Base-by-base conservation (phyloP, 2,329 filamentous ascomycete genomes). In the Pseudopithomyces chartarum region DNA sequence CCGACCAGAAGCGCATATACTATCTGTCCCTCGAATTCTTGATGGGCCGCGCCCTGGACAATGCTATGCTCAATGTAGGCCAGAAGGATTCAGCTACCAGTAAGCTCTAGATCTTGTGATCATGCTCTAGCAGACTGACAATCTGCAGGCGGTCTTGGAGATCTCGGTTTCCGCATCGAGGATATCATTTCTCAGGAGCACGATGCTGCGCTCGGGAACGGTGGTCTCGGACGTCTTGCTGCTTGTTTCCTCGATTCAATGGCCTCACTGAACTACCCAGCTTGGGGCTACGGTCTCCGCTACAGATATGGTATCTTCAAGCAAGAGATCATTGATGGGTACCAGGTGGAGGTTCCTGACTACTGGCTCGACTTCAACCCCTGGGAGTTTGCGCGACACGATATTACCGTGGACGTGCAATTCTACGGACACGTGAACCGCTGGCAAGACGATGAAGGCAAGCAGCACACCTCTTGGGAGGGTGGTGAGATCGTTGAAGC, bases 281-380 rank as follows among this genome's bases (percentile, higher is more conserved):
- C 95, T 19, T 99, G 95, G 95, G 95, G 95, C 34, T 99, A 99
- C 70, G 95, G 94, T 54, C 81, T 99, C 65, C 87, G 95, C 71
- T 99, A 99, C 81, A 85, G 92, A 76, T 98, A 98, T 60, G 80
- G 80, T 73, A 99, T 99, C 76, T 99, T 99, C 87, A 98, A 98
- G 82, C 95, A 99, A 81, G 95, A 98, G 81, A 98, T 99, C 68
- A 88, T 97, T 58, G 90, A 98, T 71, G 95, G 95, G 56, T 99
- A 97, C 76, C 95, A 99, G 78, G 92, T 99, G 62, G 95, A 99
- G 74, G 90, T 98, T 57, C 95, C 95, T 19, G 95, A 99, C 76
- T 98, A 99, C 80, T 99, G 95, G 95, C 86, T 99, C 52, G 95
- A 98, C 75, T 97, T 98, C 79, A 99, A 99, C 78, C 95, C 95